Evolutionary conservation across 768 basidiomycete genomes (phyloP).

Genomic region (Leccinum rimulosum): DNA sequence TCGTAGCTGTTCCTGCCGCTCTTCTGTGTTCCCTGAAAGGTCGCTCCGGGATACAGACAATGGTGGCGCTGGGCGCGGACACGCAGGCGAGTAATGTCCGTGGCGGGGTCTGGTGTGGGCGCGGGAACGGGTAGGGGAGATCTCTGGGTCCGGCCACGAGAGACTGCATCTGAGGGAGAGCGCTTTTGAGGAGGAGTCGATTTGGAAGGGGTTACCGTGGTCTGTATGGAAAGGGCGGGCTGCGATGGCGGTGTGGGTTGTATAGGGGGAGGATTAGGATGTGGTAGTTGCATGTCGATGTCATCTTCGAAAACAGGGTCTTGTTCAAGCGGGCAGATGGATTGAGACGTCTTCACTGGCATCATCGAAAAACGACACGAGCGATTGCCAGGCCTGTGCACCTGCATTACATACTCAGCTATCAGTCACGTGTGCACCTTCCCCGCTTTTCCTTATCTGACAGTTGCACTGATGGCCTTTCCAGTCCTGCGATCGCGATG

Average conservation of each 20-base stretch:
- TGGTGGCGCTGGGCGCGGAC: conserved; percentile 70
- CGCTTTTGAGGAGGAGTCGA: conserved; percentile 18
- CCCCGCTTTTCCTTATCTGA: background rate
- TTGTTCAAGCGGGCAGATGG: conserved; percentile 14
- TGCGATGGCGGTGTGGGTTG: conserved; percentile 6
- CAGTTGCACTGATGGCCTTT: background rate
- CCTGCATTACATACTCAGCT: conserved; percentile 3
- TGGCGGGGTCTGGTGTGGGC: conserved; percentile 48
- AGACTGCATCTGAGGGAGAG: conserved; percentile 11
- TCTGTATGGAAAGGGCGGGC: conserved; percentile 13
- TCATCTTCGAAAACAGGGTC: conserved; percentile 35
- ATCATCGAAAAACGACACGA: conserved; percentile 21
- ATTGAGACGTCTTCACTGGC: conserved; percentile 21
- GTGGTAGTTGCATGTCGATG: conserved; percentile 32
- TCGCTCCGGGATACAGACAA: conserved; percentile 84
- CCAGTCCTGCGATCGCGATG: background rate
- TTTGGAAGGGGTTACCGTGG: conserved; percentile 11
- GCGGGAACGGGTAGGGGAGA: conserved; percentile 4
- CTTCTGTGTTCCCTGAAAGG: conserved; percentile 90
- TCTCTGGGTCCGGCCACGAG: conserved; percentile 12
- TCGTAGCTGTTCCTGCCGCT: conserved; percentile 93
- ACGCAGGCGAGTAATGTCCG: conserved; percentile 76
- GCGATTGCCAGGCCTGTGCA: conserved; percentile 15
- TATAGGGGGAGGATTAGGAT: background rate
- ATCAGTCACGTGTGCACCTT: conserved; percentile 16